Evolutionary conservation across 371 early-diverging fungal genomes (phyloP), one percentile per base, ranked within the genome.

Genomic region (Circinella umbellata): DNA sequence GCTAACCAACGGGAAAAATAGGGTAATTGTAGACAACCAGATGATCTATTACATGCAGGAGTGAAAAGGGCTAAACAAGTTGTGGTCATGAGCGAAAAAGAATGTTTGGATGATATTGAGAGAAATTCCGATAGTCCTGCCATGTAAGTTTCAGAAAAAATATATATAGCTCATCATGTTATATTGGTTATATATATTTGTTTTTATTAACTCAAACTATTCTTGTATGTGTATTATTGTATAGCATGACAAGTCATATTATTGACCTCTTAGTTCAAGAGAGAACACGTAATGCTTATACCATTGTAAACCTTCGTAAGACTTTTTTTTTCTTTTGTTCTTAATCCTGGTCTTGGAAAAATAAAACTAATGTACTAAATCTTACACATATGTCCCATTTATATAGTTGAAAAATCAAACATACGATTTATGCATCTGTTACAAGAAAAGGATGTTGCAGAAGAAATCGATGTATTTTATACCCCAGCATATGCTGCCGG

Each of bases 11-110:
- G 17, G 27, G 6, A 17, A 34, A 42, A 36, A 37, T 61, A 86
- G 85, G 89, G 89, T 14, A 79, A 85, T 55, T 87, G 86, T 63
- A 81, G 87, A 34, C 79, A 84, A 13, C 87, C 86, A 15, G 86
- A 87, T 66, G 89, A 89, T 67, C 70, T 89, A 7, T 74, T 87
- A 4, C 76, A 84, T 42, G 89, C 89, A 0, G 89, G 89, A 14
- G 81, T 87, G 6, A 76, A 81, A 54, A 73, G 79, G 27, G 89
- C 89, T n/a, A 80, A 82, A 3, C 86, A 84, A 63, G 85, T 89
- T 10, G 89, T 89, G 36, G 77, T 89, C 9, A 87, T 89, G 86
- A 84, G 82, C 65, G 85, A 82, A 66, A 70, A 74, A 37, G 82
- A 84, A 57, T 79, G 74, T 17, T 62, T 78, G 14, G 79, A 82